phyloP scores from a whole-genome alignment of 1,284 basidiomycete species.

The Fistulinella cinereoalba region DNA sequence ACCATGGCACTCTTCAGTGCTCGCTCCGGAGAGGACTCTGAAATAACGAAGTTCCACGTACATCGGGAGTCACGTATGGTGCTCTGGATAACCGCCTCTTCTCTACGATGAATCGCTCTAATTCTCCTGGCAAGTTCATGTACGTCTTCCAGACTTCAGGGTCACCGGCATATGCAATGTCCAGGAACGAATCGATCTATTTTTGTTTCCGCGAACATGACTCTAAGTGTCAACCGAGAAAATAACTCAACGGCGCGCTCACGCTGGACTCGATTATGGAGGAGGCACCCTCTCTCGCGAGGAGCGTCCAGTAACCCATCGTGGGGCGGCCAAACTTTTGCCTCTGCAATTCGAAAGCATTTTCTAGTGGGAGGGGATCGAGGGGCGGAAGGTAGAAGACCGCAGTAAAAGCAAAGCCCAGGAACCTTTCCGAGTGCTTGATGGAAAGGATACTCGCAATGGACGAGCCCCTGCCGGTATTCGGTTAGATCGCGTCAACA shows the following conservation, averaged over 20 bases:
- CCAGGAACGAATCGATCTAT: slow-evolving; percentile 35
- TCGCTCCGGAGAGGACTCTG: background rate
- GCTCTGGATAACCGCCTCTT: slow-evolving; percentile 23
- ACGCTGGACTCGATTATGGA: slow-evolving; percentile 33
- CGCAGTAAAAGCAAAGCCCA: slow-evolving; percentile 33
- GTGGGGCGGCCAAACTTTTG: slow-evolving; percentile 31
- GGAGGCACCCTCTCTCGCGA: slow-evolving; percentile 29
- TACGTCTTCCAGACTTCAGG: slow-evolving; percentile 34
- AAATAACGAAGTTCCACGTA: slow-evolving; percentile 11
- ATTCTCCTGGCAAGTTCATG: slow-evolving; percentile 34
- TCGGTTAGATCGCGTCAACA: too few species aligned
- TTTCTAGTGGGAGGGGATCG: slow-evolving; percentile 27
- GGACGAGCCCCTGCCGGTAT: slow-evolving; percentile 31
- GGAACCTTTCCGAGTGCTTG: slow-evolving; percentile 32
- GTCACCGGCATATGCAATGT: slow-evolving; percentile 33
- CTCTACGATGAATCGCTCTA: slow-evolving; percentile 30
- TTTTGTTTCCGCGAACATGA: too few species aligned
- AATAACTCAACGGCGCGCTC: background rate
- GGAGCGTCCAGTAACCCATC: slow-evolving; percentile 43
- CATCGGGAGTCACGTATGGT: slow-evolving; percentile 35
- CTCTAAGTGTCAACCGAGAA: background rate
- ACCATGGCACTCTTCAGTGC: slow-evolving; percentile 8
- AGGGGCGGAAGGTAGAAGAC: slow-evolving; percentile 33
- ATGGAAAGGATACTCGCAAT: slow-evolving; percentile 33
- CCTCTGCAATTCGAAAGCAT: slow-evolving; percentile 21